Evolutionary conservation across 345 rosid genomes (phyloP).

Genomic region (Boechera retrofracta): DNA sequence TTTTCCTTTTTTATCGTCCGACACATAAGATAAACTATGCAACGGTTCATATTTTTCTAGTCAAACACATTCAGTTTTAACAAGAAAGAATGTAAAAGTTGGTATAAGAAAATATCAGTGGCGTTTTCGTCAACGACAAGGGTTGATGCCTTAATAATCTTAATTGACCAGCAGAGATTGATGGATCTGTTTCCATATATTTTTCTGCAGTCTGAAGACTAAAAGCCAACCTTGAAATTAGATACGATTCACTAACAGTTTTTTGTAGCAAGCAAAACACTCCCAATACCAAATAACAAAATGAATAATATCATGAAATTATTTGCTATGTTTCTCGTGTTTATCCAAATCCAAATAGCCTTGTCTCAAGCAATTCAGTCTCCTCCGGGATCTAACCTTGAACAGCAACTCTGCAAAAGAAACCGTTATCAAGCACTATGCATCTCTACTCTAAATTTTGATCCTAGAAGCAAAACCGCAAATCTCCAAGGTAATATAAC

Average conservation of each 20-base stretch:
- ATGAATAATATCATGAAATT: conserved; percentile 31
- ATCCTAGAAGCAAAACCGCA: conserved; percentile 35
- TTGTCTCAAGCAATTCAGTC: conserved; percentile 19
- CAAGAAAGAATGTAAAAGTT: not conserved
- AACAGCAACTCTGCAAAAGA: conserved; percentile 34
- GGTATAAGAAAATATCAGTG: no score
- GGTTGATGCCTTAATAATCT: not conserved
- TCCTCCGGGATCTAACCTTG: not conserved
- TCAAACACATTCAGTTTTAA: not conserved
- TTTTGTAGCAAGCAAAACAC: not conserved
- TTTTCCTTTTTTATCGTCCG: no score
- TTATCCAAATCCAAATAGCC: conserved; percentile 24
- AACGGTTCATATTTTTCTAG: not conserved
- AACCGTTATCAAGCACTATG: conserved; percentile 36
- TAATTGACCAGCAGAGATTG: not conserved
- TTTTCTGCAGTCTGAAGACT: not conserved
- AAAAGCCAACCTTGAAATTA: not conserved
- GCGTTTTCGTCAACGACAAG: no score
- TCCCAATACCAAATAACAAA: not conserved
- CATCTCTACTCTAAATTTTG: conserved; percentile 30
- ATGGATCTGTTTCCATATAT: no score
- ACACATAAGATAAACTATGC: no score
- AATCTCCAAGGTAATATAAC: conserved; percentile 28
- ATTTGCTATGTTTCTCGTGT: conserved; percentile 19
- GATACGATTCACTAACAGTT: not conserved